These are phyloP conservation scores for Musa balbisiana DNA, from an alignment of 202 grass and related monocot genomes.

Conservation along the genomic window DNA sequence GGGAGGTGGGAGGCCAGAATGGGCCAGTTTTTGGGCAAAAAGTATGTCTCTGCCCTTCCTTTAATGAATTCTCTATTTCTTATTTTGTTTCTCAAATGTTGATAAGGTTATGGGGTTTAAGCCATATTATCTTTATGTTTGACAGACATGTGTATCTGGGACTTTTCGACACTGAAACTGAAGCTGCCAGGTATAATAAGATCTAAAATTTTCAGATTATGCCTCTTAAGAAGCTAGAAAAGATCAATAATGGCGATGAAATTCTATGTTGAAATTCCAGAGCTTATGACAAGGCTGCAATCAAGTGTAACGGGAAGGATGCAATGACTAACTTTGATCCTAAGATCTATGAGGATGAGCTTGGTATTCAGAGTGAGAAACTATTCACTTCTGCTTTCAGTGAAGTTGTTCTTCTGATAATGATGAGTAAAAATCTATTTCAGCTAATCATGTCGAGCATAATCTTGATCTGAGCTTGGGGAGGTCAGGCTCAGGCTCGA, in stretches of 20 bases:
- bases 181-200: conserved; percentile 40
- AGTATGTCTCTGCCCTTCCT: conserved; percentile 22
- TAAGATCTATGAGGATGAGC: conserved; percentile 15
- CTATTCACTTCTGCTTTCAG: not conserved
- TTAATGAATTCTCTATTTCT: not conserved
- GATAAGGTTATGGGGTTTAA: not conserved
- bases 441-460: conserved; percentile 33
- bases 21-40: conserved; percentile 58
- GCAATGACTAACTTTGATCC: conserved; percentile 42
- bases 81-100: not conserved
- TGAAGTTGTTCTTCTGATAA: not conserved
- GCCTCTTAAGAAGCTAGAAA: not conserved
- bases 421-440: not conserved
- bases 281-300: conserved; percentile 50
- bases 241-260: not conserved
- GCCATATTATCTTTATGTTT: not conserved
- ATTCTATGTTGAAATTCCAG: conserved; percentile 12
- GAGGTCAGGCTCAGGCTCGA: conserved; percentile 5
- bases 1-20: conserved; percentile 64
- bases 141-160: conserved; percentile 62
- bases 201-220: not conserved
- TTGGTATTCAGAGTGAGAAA: conserved; percentile 13
- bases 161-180: conserved; percentile 55
- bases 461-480: conserved; percentile 56
- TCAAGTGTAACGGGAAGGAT: conserved; percentile 38